Evolutionary conservation across 805 yeast genomes (phyloP).

Genomic region (Candida montana): DNA sequence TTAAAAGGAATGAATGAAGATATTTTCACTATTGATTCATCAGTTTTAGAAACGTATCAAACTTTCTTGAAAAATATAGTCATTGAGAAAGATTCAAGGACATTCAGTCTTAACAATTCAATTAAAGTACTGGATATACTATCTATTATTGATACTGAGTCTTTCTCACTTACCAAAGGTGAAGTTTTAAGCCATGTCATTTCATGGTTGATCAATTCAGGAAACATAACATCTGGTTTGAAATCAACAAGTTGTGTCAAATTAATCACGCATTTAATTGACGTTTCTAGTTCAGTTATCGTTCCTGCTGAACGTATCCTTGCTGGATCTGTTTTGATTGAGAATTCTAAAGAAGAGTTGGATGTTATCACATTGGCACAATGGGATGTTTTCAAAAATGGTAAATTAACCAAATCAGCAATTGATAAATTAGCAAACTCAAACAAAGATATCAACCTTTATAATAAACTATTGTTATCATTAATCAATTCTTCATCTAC

Average conservation of each 20-base stretch:
- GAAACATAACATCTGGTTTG: not conserved
- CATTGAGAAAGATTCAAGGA: not conserved
- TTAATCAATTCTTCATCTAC: not conserved
- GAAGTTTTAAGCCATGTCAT: not conserved
- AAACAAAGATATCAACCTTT: not conserved
- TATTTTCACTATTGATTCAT: not conserved
- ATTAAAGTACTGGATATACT: not conserved
- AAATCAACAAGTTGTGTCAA: not conserved
- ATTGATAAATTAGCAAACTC: not conserved
- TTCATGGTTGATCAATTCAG: not conserved
- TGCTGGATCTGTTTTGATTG: not conserved
- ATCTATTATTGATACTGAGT: not conserved
- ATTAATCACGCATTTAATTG: not conserved
- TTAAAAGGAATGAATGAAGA: constrained; percentile 1
- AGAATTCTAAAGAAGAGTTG: not conserved
- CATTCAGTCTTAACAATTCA: not conserved
- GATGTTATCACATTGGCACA: not conserved
- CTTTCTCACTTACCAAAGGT: not conserved
- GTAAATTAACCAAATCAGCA: not conserved
- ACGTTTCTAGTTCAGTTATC: not conserved
- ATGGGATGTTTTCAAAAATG: constrained; percentile 8
- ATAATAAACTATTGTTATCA: constrained; percentile 1
- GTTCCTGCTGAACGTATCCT: constrained; percentile 1
- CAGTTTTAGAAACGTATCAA: not conserved
- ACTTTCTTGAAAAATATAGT: not conserved